Conservation (phyloP, 179 eudicot genomes). For the Camellia oleifera region DNA sequence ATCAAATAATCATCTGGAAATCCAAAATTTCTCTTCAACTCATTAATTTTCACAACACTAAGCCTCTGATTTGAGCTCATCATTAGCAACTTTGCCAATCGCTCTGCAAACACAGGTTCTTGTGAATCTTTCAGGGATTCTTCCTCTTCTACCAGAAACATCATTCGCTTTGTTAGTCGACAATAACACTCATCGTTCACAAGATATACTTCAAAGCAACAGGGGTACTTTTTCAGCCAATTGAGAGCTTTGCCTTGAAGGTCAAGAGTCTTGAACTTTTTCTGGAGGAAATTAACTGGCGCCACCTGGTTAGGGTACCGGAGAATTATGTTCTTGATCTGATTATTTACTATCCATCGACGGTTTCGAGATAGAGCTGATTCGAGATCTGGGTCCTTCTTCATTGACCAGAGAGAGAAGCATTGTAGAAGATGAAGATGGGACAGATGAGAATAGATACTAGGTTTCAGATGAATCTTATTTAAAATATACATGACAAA, state of each 20-base stretch:
- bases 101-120: slow-evolving; percentile 60
- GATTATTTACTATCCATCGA: slow-evolving; percentile 91
- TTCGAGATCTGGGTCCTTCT: slow-evolving; percentile 94
- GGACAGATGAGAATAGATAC: slow-evolving; percentile 9
- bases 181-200: slow-evolving; percentile 56
- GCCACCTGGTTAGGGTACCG: slow-evolving; percentile 65
- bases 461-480: slow-evolving; percentile 3
- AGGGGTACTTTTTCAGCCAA: slow-evolving; percentile 93
- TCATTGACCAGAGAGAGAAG: slow-evolving; percentile 89
- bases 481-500: not conserved
- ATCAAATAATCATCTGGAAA: slow-evolving; percentile 91
- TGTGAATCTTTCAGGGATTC: slow-evolving; percentile 60
- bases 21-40: slow-evolving; percentile 73
- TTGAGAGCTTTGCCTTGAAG: slow-evolving; percentile 89
- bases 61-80: slow-evolving; percentile 71
- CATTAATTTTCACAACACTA: slow-evolving; percentile 65
- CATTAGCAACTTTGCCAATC: slow-evolving; percentile 80
- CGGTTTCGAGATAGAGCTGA: slow-evolving; percentile 72
- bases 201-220: slow-evolving; percentile 77
- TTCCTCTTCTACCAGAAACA: slow-evolving; percentile 77
- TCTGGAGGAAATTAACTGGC: slow-evolving; percentile 65
- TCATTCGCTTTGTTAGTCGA: slow-evolving; percentile 72
- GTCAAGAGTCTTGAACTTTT: slow-evolving; percentile 86
- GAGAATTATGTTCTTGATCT: slow-evolving; percentile 80
- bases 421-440: slow-evolving; percentile 26